phyloP scores from a whole-genome alignment of 768 basidiomycete genomes.

The Gautieria morchelliformis region DNA sequence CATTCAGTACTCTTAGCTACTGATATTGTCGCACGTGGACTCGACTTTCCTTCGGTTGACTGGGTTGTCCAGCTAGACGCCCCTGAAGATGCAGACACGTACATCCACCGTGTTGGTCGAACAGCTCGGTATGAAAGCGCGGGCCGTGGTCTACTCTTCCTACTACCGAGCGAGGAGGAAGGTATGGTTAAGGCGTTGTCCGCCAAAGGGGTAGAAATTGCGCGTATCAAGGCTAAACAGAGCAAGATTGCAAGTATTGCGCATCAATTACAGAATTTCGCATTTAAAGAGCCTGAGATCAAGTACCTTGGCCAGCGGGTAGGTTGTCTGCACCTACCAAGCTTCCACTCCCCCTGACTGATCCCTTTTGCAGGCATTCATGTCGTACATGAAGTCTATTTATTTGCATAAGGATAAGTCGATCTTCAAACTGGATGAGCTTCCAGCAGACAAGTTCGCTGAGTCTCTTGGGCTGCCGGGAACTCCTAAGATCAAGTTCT shows the following conservation, averaged over 20 bases:
- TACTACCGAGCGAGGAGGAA: constrained; percentile 87
- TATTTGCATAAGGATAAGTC: constrained; percentile 90
- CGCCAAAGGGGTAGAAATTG: constrained; percentile 60
- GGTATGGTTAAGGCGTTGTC: constrained; percentile 71
- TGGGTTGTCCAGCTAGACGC: constrained; percentile 97
- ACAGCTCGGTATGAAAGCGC: constrained; percentile 90
- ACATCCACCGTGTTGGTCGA: constrained; percentile 93
- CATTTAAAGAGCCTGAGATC: constrained; percentile 92
- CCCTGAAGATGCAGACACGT: constrained; percentile 95
- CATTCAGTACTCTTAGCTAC: constrained; percentile 89
- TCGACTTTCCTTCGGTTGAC: constrained; percentile 94
- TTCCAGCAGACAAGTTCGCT: constrained; percentile 79
- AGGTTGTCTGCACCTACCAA: constrained; percentile 19
- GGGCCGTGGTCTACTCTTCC: constrained; percentile 74
- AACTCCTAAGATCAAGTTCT: constrained; percentile 90
- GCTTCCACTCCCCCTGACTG: not conserved
- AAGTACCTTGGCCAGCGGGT: constrained; percentile 95
- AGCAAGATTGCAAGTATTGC: constrained; percentile 81
- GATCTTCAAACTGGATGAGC: constrained; percentile 76
- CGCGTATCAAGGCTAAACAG: constrained; percentile 78
- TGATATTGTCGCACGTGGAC: constrained; percentile 89
- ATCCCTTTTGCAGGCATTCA: constrained; percentile 59
- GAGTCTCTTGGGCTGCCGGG: constrained; percentile 89
- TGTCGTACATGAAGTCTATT: constrained; percentile 90
- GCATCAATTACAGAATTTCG: constrained; percentile 84